Base-by-base conservation (phyloP, 805 yeast species). In the Kurtzmaniella cleridarum region DNA sequence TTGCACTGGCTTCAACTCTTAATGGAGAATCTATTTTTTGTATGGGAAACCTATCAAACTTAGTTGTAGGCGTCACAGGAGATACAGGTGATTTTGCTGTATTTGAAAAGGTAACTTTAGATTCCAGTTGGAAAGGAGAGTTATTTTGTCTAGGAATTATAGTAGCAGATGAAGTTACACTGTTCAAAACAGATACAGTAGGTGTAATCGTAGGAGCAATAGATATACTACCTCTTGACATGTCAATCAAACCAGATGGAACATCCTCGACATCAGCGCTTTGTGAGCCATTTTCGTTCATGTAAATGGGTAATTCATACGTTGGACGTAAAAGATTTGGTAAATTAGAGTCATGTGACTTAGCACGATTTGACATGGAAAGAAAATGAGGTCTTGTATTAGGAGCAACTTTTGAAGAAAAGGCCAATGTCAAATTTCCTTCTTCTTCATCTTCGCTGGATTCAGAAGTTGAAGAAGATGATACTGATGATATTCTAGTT, bases 341-440 rank as follows among this genome's bases (percentile, higher is more conserved):
- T 32, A 63, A 51, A 43, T 65, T 64, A n/a, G 72, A 63, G 34
- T 66, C 71, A 46, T 68, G 70, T 5, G 70, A 63, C 43, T 58
- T 61, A 6, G 73, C 66, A 20, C 75, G 48, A 20, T 59, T 56
- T 34, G 51, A 50, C 33, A 64, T 43, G 3, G 57, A 43, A 11
- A 67, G 47, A 41, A 64, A 57, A 15, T 59, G 60, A 1, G 73
- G 72, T 20, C 65, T 49, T 5, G 59, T 43, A 2, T 50, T 38
- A 1, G 64, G 65, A 0, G 60, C 57, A 7, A 67, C 56, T 44
- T 68, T 67, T 3, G 74, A 66, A 2, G 68, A 50, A 44, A 73
- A 69, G 20, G 69, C 71, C 30, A 73, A 54, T 1, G 75, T 71
- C 40, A 72, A 52, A 43, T 71, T 67, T 1, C 66, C 73, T 13